A percentile compares a stretch with the other conserved stretches of the same genome.
Conservation (phyloP, 352 stramenopile species). For the Phytophthora citricola region DNA sequence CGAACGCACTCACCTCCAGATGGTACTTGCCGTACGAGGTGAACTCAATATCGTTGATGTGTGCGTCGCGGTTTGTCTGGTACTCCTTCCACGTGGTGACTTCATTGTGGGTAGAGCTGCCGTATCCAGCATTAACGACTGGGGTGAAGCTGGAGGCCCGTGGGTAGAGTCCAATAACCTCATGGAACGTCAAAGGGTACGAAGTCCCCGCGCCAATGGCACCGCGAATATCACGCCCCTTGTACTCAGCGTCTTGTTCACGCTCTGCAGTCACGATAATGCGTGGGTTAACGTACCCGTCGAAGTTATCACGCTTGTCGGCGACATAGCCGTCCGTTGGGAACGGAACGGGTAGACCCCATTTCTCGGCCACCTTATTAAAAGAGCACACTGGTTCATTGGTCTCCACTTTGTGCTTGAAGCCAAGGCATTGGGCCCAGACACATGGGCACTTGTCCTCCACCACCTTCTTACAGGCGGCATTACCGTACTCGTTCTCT, state of each 20-base stretch:
- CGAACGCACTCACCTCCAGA: constrained; percentile 54
- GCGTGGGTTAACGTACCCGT: constrained; percentile 17
- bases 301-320: constrained; percentile 44
- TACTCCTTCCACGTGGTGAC: constrained; percentile 63
- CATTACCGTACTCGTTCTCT: constrained; percentile 19
- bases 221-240: constrained; percentile 18
- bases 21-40: constrained; percentile 60
- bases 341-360: constrained; percentile 54
- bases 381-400: constrained; percentile 42
- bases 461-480: constrained; percentile 35
- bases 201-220: constrained; percentile 7
- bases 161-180: constrained; percentile 16
- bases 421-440: constrained; percentile 46
- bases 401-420: constrained; percentile 37
- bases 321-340: constrained; percentile 65
- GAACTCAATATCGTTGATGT: constrained; percentile 56
- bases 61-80: constrained; percentile 39
- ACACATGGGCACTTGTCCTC: constrained; percentile 49
- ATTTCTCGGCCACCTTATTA: constrained; percentile 43
- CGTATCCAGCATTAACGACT: constrained; percentile 2
- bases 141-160: constrained; percentile 16
- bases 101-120: background rate
- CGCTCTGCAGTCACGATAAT: constrained; percentile 24
- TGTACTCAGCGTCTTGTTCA: constrained; percentile 32
- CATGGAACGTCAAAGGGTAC: constrained; percentile 18